These are phyloP conservation scores for Multifurca ochricompacta DNA, from an alignment of 768 basidiomycete genomes.

Conservation along the genomic window DNA sequence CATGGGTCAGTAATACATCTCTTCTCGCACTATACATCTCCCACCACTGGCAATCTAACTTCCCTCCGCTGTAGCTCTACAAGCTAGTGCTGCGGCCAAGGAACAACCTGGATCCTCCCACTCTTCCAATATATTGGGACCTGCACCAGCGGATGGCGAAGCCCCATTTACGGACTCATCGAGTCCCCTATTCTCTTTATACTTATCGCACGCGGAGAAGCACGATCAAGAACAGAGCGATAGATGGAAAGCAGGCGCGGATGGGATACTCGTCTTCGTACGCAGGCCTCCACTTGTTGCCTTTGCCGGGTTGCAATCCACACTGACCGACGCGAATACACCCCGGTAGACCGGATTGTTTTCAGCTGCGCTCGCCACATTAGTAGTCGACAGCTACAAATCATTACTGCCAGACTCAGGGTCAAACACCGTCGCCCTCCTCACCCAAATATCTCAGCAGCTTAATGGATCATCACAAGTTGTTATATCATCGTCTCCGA, in stretches of 20 bases:
- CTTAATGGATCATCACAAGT: too few relatives aligned
- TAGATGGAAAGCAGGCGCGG: slow-evolving; percentile 6
- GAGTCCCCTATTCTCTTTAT: slow-evolving; percentile 4
- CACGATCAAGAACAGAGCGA: background rate
- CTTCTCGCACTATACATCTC: too few relatives aligned
- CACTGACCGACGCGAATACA: too few relatives aligned
- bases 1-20: too few relatives aligned
- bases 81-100: background rate
- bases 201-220: slow-evolving; percentile 10
- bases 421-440: background rate
- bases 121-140: background rate
- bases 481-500: too few relatives aligned
- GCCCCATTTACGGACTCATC: slow-evolving; percentile 7
- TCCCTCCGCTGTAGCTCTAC: background rate
- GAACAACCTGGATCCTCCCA: background rate
- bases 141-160: background rate
- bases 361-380: slow-evolving; percentile 5
- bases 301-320: too few relatives aligned
- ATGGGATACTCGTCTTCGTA: slow-evolving; percentile 14
- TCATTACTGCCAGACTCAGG: slow-evolving; percentile 7
- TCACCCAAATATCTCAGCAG: slow-evolving; percentile 16
- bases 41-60: background rate
- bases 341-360: slow-evolving; percentile 17
- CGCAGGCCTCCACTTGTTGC: background rate
- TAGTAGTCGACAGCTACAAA: slow-evolving; percentile 19